phyloP scores from a whole-genome alignment of 2,329 filamentous ascomycete species.

The Colletotrichum tofieldiae region DNA sequence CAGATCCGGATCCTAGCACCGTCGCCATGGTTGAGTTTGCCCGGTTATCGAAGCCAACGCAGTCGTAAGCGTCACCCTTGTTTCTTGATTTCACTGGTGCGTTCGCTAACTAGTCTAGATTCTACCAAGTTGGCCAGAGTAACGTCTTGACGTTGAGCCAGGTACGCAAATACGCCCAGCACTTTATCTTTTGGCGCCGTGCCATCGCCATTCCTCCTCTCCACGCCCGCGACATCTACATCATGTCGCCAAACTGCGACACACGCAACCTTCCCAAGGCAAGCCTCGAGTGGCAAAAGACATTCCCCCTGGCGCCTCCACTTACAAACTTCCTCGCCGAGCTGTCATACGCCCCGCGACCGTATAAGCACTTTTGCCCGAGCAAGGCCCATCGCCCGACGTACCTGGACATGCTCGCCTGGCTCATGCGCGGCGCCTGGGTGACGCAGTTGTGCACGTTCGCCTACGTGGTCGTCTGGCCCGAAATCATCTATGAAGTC shows the following conservation, averaged over 20 bases:
- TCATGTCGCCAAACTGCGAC: slow-evolving; percentile 92
- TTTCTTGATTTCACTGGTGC: too few species aligned
- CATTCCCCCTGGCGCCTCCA: slow-evolving; percentile 87
- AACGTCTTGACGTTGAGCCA: slow-evolving; percentile 83
- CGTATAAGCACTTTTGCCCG: slow-evolving; percentile 88
- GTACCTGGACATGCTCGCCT: slow-evolving; percentile 93
- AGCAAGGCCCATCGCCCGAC: slow-evolving; percentile 88
- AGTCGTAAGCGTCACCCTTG: slow-evolving; percentile 63
- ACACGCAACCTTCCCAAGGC: slow-evolving; percentile 79
- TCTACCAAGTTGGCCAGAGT: slow-evolving; percentile 79
- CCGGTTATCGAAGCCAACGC: slow-evolving; percentile 78
- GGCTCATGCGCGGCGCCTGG: slow-evolving; percentile 93
- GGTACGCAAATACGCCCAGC: slow-evolving; percentile 89
- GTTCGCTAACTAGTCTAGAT: slow-evolving; percentile 53
- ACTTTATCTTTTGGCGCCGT: slow-evolving; percentile 96
- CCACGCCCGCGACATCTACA: slow-evolving; percentile 90
- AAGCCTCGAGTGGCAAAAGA: slow-evolving; percentile 79
- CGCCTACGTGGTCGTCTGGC: slow-evolving; percentile 87
- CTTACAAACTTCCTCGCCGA: slow-evolving; percentile 90
- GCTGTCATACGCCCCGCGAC: slow-evolving; percentile 84
- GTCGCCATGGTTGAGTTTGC: slow-evolving; percentile 86
- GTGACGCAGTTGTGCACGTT: slow-evolving; percentile 95
- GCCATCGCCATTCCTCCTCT: slow-evolving; percentile 93
- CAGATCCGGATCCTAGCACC: slow-evolving; percentile 82
- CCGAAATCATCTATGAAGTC: slow-evolving; percentile 87